Evolutionary conservation across 2,329 filamentous ascomycete genomes (phyloP).

Genomic region (Fragosphaeria purpurea): DNA sequence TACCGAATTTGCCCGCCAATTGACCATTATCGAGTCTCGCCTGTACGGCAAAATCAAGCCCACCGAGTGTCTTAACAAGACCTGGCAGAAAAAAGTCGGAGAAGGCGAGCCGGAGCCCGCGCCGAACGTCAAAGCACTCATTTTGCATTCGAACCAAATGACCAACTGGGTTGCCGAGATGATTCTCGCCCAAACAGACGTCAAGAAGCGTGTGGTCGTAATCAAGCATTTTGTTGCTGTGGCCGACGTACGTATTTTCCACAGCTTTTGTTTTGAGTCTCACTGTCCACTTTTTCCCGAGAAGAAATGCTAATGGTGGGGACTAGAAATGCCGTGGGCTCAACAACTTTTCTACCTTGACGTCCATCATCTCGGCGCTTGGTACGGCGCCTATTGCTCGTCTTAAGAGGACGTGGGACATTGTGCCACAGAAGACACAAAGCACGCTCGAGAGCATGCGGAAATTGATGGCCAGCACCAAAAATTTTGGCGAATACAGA

Average conservation of each 20-base stretch:
- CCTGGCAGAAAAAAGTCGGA: constrained; percentile 90
- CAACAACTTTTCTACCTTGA: constrained; percentile 96
- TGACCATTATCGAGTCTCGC: constrained; percentile 92
- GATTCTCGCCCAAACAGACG: constrained; percentile 89
- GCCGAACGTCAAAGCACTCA: constrained; percentile 89
- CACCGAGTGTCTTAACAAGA: constrained; percentile 95
- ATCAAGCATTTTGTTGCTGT: constrained; percentile 98
- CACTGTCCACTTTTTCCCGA: background rate
- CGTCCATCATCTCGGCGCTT: constrained; percentile 92
- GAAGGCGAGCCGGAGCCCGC: constrained; percentile 78
- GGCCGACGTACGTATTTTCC: constrained; percentile 61
- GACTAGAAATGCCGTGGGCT: constrained; percentile 80
- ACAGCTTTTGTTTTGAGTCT: background rate
- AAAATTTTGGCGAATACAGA: constrained; percentile 96
- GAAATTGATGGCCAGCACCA: constrained; percentile 89
- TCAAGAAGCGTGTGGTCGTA: constrained; percentile 91
- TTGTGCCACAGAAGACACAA: constrained; percentile 78
- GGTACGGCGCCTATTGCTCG: constrained; percentile 92
- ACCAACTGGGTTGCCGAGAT: constrained; percentile 99
- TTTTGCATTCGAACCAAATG: constrained; percentile 95
- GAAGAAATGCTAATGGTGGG: constrained; percentile 12
- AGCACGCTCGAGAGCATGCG: constrained; percentile 81
- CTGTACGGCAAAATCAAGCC: constrained; percentile 94
- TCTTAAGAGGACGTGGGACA: constrained; percentile 85
- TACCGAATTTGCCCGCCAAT: constrained; percentile 90